A percentile compares a stretch with the other conserved stretches of the same genome.
Conservation (phyloP, 768 basidiomycete species). For the Termitomyces sp. region DNA sequence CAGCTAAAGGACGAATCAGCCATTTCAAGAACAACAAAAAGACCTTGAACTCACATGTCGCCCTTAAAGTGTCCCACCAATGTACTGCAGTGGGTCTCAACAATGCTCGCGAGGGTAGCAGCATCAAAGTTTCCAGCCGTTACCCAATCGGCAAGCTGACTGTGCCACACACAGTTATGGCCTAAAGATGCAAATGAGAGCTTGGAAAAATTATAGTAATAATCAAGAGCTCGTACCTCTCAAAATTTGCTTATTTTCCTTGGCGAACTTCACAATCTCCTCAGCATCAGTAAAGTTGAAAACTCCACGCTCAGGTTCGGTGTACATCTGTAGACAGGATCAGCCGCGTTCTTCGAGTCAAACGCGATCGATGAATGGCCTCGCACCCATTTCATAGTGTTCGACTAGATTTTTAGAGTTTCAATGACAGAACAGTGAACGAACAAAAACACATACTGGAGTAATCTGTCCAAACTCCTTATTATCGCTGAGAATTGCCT, state of each 20-base stretch:
- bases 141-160: conserved; percentile 48
- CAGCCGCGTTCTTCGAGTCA: background rate
- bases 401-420: conserved; percentile 18
- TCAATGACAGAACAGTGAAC: background rate
- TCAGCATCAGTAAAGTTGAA: conserved; percentile 44
- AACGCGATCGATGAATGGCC: background rate
- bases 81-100: conserved; percentile 43
- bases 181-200: conserved; percentile 18
- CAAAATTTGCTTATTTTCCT: conserved; percentile 39
- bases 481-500: conserved; percentile 29
- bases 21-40: background rate
- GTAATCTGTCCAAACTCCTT: conserved; percentile 41
- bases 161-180: conserved; percentile 47
- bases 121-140: conserved; percentile 35
- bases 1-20: background rate
- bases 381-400: conserved; percentile 53
- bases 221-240: conserved; percentile 23
- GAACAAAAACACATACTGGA: conserved; percentile 22
- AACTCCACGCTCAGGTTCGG: conserved; percentile 40
- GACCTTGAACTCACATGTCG: conserved; percentile 32
- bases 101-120: conserved; percentile 35
- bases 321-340: conserved; percentile 36
- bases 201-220: background rate
- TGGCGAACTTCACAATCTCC: conserved; percentile 36
- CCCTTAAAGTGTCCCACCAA: conserved; percentile 50